Evolutionary conservation across 1,284 basidiomycete genomes (phyloP).

Genomic region (Pterulicium gracile): DNA sequence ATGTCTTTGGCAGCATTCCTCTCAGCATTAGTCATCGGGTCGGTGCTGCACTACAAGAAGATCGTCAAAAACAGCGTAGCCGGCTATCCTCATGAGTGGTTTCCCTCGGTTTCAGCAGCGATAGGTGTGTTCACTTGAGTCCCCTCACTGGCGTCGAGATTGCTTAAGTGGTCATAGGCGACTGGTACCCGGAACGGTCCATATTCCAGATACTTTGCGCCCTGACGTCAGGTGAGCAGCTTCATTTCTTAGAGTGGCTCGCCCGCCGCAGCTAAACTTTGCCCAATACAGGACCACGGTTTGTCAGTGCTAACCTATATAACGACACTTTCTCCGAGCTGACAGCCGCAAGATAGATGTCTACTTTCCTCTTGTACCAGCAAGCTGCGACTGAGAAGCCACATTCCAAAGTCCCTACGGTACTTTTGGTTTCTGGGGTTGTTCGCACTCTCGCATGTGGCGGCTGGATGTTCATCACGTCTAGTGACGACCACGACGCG

Average conservation of each 20-base stretch:
- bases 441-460: conserved; percentile 78
- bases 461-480: conserved; percentile 91
- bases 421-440: conserved; percentile 57
- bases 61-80: conserved; percentile 86
- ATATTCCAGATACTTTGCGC: conserved; percentile 90
- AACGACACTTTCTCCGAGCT: neutral
- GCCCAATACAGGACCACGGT: conserved; percentile 53
- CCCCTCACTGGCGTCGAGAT: neutral
- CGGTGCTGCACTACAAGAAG: conserved; percentile 70
- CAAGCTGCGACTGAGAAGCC: conserved; percentile 48
- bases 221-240: conserved; percentile 54
- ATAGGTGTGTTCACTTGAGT: conserved; percentile 27
- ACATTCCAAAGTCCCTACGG: conserved; percentile 34
- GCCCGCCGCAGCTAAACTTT: conserved; percentile 1
- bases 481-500: conserved; percentile 66
- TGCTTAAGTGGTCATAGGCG: too few relatives aligned
- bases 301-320: conserved; percentile 25
- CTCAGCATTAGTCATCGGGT: conserved; percentile 59
- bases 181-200: conserved; percentile 86
- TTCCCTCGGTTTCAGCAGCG: conserved; percentile 90
- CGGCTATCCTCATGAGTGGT: conserved; percentile 86
- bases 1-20: conserved; percentile 66
- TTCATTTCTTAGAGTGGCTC: conserved; percentile 11
- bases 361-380: conserved; percentile 56
- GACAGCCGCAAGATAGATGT: neutral